phyloP scores from a whole-genome alignment of 2,329 filamentous ascomycete genomes.

The Fusarium chlamydosporum region DNA sequence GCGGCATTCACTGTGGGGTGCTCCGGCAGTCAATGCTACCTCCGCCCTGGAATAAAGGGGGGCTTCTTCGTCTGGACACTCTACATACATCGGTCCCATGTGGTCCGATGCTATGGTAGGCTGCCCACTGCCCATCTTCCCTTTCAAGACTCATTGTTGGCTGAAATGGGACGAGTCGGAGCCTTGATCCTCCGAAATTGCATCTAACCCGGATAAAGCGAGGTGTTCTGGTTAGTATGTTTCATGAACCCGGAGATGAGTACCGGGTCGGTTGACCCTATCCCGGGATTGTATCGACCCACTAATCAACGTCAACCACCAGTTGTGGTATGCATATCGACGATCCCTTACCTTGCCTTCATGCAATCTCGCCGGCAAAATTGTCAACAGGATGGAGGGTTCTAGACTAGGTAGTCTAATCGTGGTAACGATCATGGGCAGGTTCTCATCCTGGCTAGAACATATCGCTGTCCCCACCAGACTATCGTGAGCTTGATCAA shows the following conservation, averaged over 20 bases:
- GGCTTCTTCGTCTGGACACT: background rate
- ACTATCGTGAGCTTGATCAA: background rate
- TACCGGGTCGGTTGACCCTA: slow-evolving; percentile 7
- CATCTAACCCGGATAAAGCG: slow-evolving; percentile 33
- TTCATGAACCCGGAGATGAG: slow-evolving; percentile 36
- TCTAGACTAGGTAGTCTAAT: slow-evolving; percentile 6
- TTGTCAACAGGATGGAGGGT: background rate
- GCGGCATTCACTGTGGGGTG: slow-evolving; percentile 21
- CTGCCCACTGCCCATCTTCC: background rate
- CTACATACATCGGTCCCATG: slow-evolving; percentile 18
- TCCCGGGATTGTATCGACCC: slow-evolving; percentile 20
- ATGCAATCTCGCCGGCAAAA: slow-evolving; percentile 35
- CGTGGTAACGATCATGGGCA: slow-evolving; percentile 11
- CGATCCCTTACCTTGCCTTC: slow-evolving; percentile 9
- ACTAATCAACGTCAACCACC: slow-evolving; percentile 11
- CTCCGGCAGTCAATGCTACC: slow-evolving; percentile 33
- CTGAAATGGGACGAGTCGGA: slow-evolving; percentile 29
- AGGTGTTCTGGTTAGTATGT: slow-evolving; percentile 13
- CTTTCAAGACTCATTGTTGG: slow-evolving; percentile 7
- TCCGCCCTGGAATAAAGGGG: background rate
- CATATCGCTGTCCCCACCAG: slow-evolving; percentile 19
- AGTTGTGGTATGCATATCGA: slow-evolving; percentile 1
- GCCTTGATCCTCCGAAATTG: slow-evolving; percentile 38
- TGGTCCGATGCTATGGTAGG: slow-evolving; percentile 14
- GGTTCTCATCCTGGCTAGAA: slow-evolving; percentile 1